Evolutionary conservation across 1,139 yeast species (phyloP).

Genomic region (Lodderomyces pseudojiufengensis): DNA sequence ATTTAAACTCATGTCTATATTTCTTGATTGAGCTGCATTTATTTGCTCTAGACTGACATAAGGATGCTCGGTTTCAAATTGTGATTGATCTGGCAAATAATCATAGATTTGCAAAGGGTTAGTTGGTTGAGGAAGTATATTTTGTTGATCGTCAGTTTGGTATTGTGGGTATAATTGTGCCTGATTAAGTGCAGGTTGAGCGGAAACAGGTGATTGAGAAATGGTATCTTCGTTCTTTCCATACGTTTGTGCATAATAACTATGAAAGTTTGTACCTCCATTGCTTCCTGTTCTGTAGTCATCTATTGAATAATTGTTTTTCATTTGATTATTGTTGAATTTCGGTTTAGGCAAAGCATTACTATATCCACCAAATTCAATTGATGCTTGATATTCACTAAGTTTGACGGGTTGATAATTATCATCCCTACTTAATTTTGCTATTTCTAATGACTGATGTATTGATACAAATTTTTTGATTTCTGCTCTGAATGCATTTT

Average conservation of each 20-base stretch:
- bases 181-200: constrained; percentile 4
- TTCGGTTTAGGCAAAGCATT: constrained; percentile 33
- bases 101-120: constrained; percentile 6
- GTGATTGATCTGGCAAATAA: constrained; percentile 4
- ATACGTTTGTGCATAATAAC: constrained; percentile 26
- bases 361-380: constrained; percentile 40
- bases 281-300: constrained; percentile 11
- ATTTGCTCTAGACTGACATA: constrained; percentile 15
- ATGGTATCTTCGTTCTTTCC: constrained; percentile 14
- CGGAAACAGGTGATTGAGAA: constrained; percentile 5
- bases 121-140: constrained; percentile 1
- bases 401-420: constrained; percentile 32
- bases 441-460: constrained; percentile 31
- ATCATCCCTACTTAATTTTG: constrained; percentile 24
- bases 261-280: constrained; percentile 15
- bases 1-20: constrained; percentile 3
- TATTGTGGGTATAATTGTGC: constrained; percentile 1
- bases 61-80: constrained; percentile 9
- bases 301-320: background rate
- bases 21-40: constrained; percentile 12
- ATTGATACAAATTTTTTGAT: constrained; percentile 30
- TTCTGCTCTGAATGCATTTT: constrained; percentile 26
- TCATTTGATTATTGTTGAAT: constrained; percentile 1
- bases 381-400: constrained; percentile 39
- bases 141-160: constrained; percentile 1